Conservation (phyloP, 2,329 filamentous ascomycete species). For the Aspergillus arachidicola region DNA sequence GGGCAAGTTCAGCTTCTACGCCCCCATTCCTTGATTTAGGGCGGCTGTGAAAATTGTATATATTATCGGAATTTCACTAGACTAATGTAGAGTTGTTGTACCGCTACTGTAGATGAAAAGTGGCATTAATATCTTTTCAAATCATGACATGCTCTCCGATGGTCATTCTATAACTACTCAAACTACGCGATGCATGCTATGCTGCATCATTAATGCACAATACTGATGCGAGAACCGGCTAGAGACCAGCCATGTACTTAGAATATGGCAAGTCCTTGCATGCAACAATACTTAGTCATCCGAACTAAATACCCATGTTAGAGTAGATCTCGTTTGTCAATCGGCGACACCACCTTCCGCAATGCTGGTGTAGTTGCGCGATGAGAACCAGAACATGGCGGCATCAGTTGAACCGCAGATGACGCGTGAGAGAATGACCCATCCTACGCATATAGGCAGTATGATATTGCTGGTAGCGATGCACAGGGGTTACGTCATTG, state of each 20-base stretch:
- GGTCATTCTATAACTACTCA: neutral
- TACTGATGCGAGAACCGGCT: neutral
- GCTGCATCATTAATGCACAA: neutral
- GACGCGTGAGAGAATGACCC: too few species aligned
- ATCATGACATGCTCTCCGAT: neutral
- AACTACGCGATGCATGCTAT: neutral
- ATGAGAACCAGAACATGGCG: too few species aligned
- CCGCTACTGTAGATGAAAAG: neutral
- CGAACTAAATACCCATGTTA: neutral
- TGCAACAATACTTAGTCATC: neutral
- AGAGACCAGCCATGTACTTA: neutral
- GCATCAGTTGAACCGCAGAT: too few species aligned
- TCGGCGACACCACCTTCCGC: neutral
- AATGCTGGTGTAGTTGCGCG: too few species aligned
- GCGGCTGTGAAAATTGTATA: neutral
- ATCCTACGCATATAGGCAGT: too few species aligned
- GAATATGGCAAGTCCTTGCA: neutral
- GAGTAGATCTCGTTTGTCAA: neutral
- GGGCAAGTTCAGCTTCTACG: constrained; percentile 32
- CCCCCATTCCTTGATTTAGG: constrained; percentile 22
- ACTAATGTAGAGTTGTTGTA: neutral
- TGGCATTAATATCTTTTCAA: neutral
- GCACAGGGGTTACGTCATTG: too few species aligned
- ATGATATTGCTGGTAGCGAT: too few species aligned
- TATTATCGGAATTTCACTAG: neutral